Conservation (phyloP, 106 monocot species). For the Dendrobium catenatum region DNA sequence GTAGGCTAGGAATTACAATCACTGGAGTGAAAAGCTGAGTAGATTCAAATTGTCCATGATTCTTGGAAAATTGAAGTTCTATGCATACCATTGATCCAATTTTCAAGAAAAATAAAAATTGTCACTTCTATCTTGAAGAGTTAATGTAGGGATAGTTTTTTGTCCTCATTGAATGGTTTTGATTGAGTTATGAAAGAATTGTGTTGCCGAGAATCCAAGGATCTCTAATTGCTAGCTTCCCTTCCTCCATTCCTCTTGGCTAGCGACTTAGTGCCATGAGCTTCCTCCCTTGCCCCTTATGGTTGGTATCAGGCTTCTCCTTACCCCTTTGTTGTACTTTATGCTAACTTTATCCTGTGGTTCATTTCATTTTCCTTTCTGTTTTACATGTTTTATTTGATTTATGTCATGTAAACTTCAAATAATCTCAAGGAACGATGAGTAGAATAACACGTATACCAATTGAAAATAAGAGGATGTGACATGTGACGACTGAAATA, state of each 20-base stretch:
- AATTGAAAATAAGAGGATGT: neutral
- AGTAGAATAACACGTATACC: neutral
- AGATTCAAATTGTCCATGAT: neutral
- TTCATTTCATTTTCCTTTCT: neutral
- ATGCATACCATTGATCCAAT: neutral
- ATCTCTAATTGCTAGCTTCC: neutral
- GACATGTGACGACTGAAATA: neutral
- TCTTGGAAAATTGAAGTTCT: neutral
- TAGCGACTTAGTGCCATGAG: too few species aligned
- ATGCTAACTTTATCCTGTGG: too few species aligned
- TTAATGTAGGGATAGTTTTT: neutral
- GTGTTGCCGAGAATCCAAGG: neutral
- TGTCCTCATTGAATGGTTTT: neutral
- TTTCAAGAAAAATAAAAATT: neutral
- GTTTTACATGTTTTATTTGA: neutral
- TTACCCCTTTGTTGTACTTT: too few species aligned
- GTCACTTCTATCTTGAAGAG: neutral
- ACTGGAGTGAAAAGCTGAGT: neutral
- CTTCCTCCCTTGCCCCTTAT: neutral
- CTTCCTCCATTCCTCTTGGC: neutral
- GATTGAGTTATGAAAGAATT: neutral
- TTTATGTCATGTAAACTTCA: neutral
- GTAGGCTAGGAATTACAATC: too few species aligned
- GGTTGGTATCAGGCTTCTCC: neutral
- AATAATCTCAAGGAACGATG: neutral